Evolutionary conservation across 1,284 basidiomycete genomes (phyloP), one percentile per base, ranked within the genome.

Genomic region (Boletus subluridellus): DNA sequence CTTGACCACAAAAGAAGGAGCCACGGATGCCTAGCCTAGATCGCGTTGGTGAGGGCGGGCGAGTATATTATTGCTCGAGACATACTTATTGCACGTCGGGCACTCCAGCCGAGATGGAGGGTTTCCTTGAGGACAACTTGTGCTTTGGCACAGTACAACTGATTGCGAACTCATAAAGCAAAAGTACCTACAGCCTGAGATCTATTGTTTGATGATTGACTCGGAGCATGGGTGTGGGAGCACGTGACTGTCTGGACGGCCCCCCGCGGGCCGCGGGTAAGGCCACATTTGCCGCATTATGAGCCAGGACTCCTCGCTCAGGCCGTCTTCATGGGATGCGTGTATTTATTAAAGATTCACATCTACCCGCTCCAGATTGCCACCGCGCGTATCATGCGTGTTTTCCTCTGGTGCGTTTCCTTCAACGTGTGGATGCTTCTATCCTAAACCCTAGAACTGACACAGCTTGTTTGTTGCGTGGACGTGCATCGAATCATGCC

Each of bases 1-100:
- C 87, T 69, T 94, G 91, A 15, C 84, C 83, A 62, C 91, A 94
- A 73, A 92, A 94, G 71, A 89, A 90, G 34, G 90, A 92, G 15
- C 90, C 90, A 58, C 81, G 80, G 66, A 93, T 89, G 52, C 89
- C 89, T 42, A 92, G 79, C 73, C 90, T 92, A 62, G 41, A 55
- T 63, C 21, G 38, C 8, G 53, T 60, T 15, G 39, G 60, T 30
- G 47, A 55, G 37, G 55, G 52, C 24, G 42, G 55, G 26, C 41
- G 49, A 54, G 55, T 54, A 56, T 28, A 49, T 47, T 47, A 21
- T 21, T 21, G 49, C 30, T 35, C 14, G 51, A 52, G 39, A 76
- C 81, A 65, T 63, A 90, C 90, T 92, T 92, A 74, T 80, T 83
- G 74, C 90, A 93, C 4, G 89, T 89, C 3, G 90, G 90, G 67